Evolutionary conservation across 2,329 filamentous ascomycete genomes (phyloP).

Genomic region (Chalara sp.): DNA sequence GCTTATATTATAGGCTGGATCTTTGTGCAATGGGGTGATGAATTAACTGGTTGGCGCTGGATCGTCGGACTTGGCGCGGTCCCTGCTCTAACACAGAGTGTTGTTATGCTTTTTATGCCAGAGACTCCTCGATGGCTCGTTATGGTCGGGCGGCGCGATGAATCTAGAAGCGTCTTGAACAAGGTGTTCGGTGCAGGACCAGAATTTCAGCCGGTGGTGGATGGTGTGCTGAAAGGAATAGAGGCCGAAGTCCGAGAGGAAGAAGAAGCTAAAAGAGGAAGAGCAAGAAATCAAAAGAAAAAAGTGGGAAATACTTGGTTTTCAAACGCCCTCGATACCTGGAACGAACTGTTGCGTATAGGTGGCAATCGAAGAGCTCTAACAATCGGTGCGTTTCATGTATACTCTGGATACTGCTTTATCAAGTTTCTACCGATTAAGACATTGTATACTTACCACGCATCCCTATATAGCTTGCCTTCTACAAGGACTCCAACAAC

Average conservation of each 20-base stretch:
- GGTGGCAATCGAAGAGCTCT: slow-evolving; percentile 67
- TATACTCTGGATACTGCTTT: too few species aligned
- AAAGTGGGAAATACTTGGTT: slow-evolving; percentile 18
- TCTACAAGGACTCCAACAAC: slow-evolving; percentile 80
- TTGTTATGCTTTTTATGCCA: slow-evolving; percentile 65
- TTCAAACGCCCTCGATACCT: slow-evolving; percentile 30
- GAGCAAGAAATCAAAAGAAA: slow-evolving; percentile 16
- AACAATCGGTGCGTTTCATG: slow-evolving; percentile 17
- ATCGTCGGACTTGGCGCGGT: slow-evolving; percentile 82
- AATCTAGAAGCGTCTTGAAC: slow-evolving; percentile 59
- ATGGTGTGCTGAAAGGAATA: slow-evolving; percentile 60
- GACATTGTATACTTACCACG: too few species aligned
- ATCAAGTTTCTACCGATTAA: too few species aligned
- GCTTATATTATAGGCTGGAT: slow-evolving; percentile 81
- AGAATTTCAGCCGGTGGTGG: slow-evolving; percentile 41
- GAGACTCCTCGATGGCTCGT: slow-evolving; percentile 89
- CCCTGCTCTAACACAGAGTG: slow-evolving; percentile 66
- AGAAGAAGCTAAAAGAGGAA: slow-evolving; percentile 37
- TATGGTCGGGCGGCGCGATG: slow-evolving; percentile 52
- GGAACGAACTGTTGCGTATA: slow-evolving; percentile 48
- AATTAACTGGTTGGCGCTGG: slow-evolving; percentile 70
- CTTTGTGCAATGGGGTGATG: slow-evolving; percentile 50
- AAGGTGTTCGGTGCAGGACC: slow-evolving; percentile 51
- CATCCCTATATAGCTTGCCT: slow-evolving; percentile 65
- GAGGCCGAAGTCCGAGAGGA: slow-evolving; percentile 70